phyloP scores from a whole-genome alignment of 2,329 filamentous ascomycete species.

The Verticillium longisporum region DNA sequence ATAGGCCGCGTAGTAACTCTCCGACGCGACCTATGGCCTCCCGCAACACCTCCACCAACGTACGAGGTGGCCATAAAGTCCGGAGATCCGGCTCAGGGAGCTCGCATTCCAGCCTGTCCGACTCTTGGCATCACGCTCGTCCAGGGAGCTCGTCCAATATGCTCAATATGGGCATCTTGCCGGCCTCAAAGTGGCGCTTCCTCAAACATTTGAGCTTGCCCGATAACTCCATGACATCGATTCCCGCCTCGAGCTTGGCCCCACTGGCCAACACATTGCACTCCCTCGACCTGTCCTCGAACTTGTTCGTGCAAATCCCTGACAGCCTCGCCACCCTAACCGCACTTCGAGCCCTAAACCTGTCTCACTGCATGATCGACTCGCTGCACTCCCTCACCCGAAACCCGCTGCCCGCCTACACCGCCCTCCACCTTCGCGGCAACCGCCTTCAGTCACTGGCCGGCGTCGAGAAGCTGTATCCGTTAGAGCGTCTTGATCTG shows the following conservation, averaged over 20 bases:
- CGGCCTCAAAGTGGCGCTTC: slow-evolving; percentile 89
- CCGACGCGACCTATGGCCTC: slow-evolving; percentile 71
- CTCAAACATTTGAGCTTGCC: slow-evolving; percentile 84
- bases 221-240: slow-evolving; percentile 81
- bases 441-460: slow-evolving; percentile 84
- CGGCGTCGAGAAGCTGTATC: slow-evolving; percentile 81
- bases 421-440: slow-evolving; percentile 80
- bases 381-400: slow-evolving; percentile 81
- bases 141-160: slow-evolving; percentile 75
- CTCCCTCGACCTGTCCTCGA: slow-evolving; percentile 86
- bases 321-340: slow-evolving; percentile 83
- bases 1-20: slow-evolving; percentile 68
- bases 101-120: slow-evolving; percentile 73
- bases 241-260: slow-evolving; percentile 67
- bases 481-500: slow-evolving; percentile 83
- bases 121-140: slow-evolving; percentile 51
- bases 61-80: slow-evolving; percentile 65
- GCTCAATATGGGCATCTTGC: slow-evolving; percentile 63
- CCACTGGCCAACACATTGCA: slow-evolving; percentile 84
- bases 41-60: slow-evolving; percentile 62
- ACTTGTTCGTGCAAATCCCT: slow-evolving; percentile 89
- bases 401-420: slow-evolving; percentile 86
- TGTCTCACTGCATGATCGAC: slow-evolving; percentile 97
- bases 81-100: slow-evolving; percentile 86
- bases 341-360: slow-evolving; percentile 82